phyloP scores from a whole-genome alignment of 805 yeast genomes.

The Schwanniomyces polymorphus region DNA sequence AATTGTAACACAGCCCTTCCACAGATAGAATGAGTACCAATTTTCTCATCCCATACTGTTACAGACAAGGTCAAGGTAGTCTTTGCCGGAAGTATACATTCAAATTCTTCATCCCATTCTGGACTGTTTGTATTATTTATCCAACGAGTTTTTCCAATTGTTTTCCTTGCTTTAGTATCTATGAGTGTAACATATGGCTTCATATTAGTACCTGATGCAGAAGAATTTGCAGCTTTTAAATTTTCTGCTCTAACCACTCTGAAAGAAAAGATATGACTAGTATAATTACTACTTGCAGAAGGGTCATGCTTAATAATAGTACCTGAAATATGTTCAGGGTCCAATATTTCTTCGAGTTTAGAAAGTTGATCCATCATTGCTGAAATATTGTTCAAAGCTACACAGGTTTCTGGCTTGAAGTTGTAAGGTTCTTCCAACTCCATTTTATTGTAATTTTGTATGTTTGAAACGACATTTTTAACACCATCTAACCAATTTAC shows the following conservation, averaged over 20 bases:
- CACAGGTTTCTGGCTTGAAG: slow-evolving; percentile 63
- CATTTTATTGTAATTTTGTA: slow-evolving; percentile 33
- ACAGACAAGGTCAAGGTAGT: slow-evolving; percentile 50
- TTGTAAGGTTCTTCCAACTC: slow-evolving; percentile 50
- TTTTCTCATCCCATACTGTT: slow-evolving; percentile 68
- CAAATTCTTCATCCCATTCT: slow-evolving; percentile 87
- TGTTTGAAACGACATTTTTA: slow-evolving; percentile 47
- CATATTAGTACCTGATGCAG: slow-evolving; percentile 32
- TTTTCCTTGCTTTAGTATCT: slow-evolving; percentile 53
- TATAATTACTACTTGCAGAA: slow-evolving; percentile 24
- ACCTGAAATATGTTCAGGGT: slow-evolving; percentile 56
- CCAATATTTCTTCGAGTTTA: slow-evolving; percentile 54
- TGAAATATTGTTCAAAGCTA: slow-evolving; percentile 70
- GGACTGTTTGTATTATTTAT: slow-evolving; percentile 66
- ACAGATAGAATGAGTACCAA: slow-evolving; percentile 59
- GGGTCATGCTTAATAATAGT: slow-evolving; percentile 37
- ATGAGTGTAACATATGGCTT: slow-evolving; percentile 64
- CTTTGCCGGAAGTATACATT: slow-evolving; percentile 42
- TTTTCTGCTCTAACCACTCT: slow-evolving; percentile 65
- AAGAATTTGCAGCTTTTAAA: slow-evolving; percentile 44
- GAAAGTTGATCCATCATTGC: slow-evolving; percentile 49
- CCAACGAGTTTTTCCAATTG: slow-evolving; percentile 69
- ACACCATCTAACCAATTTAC: slow-evolving; percentile 53
- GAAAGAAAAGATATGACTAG: slow-evolving; percentile 61
- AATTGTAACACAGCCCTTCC: slow-evolving; percentile 63